A percentile compares a stretch with the other conserved stretches of the same genome.
Evolutionary conservation across 2,329 filamentous ascomycete genomes (phyloP).

Genomic region (Trichophaea hybrida): DNA sequence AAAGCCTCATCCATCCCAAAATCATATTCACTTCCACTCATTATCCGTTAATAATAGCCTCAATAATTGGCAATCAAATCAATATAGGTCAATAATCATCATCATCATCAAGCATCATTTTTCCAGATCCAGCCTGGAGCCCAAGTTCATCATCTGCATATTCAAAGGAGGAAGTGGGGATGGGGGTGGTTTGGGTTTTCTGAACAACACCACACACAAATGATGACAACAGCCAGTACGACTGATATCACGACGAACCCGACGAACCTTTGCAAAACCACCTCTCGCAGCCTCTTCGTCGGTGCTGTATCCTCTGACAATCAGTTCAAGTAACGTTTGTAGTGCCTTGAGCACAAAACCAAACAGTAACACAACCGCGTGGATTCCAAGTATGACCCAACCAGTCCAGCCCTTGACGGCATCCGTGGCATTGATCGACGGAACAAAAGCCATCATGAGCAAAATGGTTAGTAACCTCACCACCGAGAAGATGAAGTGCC

Average conservation of each 20-base stretch:
- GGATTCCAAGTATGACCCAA: slow-evolving; percentile 75
- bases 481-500: slow-evolving; percentile 70
- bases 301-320: slow-evolving; percentile 64
- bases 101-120: slow-evolving; percentile 11
- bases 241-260: background rate
- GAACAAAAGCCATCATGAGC: slow-evolving; percentile 70
- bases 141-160: background rate
- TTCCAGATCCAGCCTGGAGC: slow-evolving; percentile 14
- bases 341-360: slow-evolving; percentile 87
- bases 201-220: background rate
- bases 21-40: slow-evolving; percentile 1
- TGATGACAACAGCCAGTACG: background rate
- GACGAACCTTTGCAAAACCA: slow-evolving; percentile 57
- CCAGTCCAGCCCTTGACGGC: slow-evolving; percentile 85
- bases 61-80: background rate
- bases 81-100: slow-evolving; percentile 4
- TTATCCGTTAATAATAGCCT: background rate
- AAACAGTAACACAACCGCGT: slow-evolving; percentile 71
- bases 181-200: background rate
- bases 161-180: background rate
- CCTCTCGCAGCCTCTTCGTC: slow-evolving; percentile 58
- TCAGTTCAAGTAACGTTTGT: slow-evolving; percentile 79
- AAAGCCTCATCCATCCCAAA: slow-evolving; percentile 4
- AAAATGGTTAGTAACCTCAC: slow-evolving; percentile 63
- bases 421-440: slow-evolving; percentile 63